Percentiles rank a stretch among this genome's conserved stretches.
phyloP scores from a whole-genome alignment of 2,329 filamentous ascomycete genomes.

The Cladosporium velox region DNA sequence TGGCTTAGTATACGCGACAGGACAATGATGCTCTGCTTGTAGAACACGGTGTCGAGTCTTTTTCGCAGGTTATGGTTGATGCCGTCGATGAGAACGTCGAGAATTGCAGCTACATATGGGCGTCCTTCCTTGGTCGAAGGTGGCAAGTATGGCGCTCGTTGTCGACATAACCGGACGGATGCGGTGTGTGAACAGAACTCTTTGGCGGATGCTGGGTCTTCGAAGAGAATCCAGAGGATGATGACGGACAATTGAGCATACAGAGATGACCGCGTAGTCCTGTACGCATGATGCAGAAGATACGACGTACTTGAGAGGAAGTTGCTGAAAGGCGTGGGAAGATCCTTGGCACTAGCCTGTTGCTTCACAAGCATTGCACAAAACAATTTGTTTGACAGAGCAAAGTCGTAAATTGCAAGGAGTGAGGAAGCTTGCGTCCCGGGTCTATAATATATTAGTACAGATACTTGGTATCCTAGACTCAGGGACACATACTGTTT shows the following conservation, averaged over 20 bases:
- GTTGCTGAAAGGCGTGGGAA: constrained; percentile 64
- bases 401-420: constrained; percentile 88
- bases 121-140: constrained; percentile 67
- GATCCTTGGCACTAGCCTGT: constrained; percentile 26
- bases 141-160: constrained; percentile 83
- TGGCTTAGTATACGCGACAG: constrained; percentile 81
- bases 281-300: constrained; percentile 87
- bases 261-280: constrained; percentile 72
- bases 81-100: constrained; percentile 87
- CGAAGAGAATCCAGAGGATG: constrained; percentile 80
- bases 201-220: constrained; percentile 81
- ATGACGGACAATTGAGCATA: constrained; percentile 87
- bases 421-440: constrained; percentile 76
- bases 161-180: constrained; percentile 79
- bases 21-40: constrained; percentile 72
- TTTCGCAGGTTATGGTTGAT: constrained; percentile 92
- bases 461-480: not conserved
- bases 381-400: constrained; percentile 92
- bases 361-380: constrained; percentile 75
- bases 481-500: constrained; percentile 61
- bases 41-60: constrained; percentile 76
- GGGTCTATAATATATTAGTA: constrained; percentile 58
- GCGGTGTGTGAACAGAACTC: constrained; percentile 77
- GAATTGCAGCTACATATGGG: constrained; percentile 70
- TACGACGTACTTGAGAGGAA: constrained; percentile 92